phyloP scores from a whole-genome alignment of 2,329 filamentous ascomycete genomes.

The Aureobasidium melanogenum region DNA sequence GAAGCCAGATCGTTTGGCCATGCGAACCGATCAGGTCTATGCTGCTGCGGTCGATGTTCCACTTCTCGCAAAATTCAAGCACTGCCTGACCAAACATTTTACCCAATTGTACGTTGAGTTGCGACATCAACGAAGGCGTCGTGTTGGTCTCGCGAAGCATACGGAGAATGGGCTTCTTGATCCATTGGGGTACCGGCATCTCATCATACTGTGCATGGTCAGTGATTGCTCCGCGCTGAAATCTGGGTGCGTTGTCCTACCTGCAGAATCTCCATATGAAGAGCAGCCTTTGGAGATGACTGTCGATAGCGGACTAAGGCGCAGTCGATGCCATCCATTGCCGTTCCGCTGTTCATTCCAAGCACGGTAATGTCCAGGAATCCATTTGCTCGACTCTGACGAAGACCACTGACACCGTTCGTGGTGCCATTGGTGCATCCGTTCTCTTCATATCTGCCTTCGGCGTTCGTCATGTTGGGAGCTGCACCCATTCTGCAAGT shows the following conservation, averaged over 20 bases:
- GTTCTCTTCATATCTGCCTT: no score
- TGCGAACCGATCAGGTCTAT: conserved; percentile 21
- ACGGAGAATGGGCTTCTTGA: not conserved
- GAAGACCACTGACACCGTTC: no score
- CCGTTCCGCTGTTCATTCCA: conserved; percentile 20
- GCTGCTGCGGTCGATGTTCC: not conserved
- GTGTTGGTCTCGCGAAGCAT: not conserved
- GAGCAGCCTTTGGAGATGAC: conserved; percentile 14
- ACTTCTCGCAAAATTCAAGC: not conserved
- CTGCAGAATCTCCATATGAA: conserved; percentile 17
- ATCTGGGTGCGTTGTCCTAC: conserved; percentile 3
- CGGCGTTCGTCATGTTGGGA: not conserved
- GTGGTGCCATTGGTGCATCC: no score
- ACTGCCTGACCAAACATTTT: not conserved
- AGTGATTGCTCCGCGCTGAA: no score
- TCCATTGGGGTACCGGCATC: not conserved
- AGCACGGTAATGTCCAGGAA: conserved; percentile 3
- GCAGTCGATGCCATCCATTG: conserved; percentile 23
- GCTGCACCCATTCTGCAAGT: no score
- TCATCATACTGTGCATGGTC: conserved; percentile 11
- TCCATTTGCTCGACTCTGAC: no score
- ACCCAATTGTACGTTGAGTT: not conserved
- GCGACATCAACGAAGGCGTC: not conserved
- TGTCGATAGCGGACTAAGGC: conserved; percentile 21
- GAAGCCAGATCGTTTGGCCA: conserved; percentile 22